Evolutionary conservation across 345 rosid species (phyloP).

Genomic region (Rhizophora apiculata): DNA sequence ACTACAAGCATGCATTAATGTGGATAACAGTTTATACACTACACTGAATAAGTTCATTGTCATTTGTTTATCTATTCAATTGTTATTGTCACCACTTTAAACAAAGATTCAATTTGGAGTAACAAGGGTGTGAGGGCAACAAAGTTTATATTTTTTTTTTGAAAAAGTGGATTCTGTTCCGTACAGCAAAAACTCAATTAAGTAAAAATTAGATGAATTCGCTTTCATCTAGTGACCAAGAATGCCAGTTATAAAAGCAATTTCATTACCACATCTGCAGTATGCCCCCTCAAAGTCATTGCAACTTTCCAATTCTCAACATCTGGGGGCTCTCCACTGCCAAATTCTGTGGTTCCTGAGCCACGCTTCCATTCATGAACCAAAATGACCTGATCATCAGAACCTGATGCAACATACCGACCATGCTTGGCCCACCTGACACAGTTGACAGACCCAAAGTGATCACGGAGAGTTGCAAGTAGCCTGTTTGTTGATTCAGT

Average conservation of each 20-base stretch:
- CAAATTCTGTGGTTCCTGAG: constrained; percentile 94
- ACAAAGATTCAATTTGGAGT: not conserved
- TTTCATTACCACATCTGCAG: constrained; percentile 96
- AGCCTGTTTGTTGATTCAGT: constrained; percentile 68
- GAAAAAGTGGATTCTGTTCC: not conserved
- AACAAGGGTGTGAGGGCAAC: not conserved
- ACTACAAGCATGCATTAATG: constrained; percentile 8
- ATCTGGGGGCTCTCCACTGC: constrained; percentile 97
- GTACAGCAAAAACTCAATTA: constrained; percentile 4
- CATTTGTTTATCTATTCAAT: not conserved
- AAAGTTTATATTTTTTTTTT: not conserved
- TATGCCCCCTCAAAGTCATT: constrained; percentile 95
- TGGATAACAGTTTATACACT: not conserved
- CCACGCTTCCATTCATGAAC: constrained; percentile 96
- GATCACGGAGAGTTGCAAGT: constrained; percentile 95
- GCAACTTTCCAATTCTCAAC: constrained; percentile 99
- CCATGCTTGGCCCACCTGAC: constrained; percentile 99
- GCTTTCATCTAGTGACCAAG: constrained; percentile 2
- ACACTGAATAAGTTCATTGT: not conserved
- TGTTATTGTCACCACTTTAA: not conserved
- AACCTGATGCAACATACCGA: constrained; percentile 83
- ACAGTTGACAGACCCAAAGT: constrained; percentile 99
- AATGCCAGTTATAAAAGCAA: constrained; percentile 4
- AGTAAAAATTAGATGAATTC: not conserved
- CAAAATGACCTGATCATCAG: constrained; percentile 93